These are phyloP conservation scores for Colletotrichum coccodes DNA, from an alignment of 2,329 filamentous ascomycete species.

Conservation along the genomic window DNA sequence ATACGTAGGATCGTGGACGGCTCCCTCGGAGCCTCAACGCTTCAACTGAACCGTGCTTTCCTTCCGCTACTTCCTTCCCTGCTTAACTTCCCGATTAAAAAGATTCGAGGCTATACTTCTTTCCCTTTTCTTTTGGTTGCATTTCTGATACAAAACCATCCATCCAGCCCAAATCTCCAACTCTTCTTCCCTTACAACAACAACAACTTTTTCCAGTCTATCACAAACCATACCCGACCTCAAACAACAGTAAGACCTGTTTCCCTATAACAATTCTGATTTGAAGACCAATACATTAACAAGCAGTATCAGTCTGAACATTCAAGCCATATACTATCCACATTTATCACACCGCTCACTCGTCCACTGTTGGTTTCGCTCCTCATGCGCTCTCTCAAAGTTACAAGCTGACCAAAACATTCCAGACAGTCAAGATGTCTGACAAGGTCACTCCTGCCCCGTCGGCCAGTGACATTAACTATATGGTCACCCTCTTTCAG, in stretches of 20 bases:
- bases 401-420: neutral
- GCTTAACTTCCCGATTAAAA: too few relatives aligned
- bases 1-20: neutral
- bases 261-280: fast-evolving
- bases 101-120: neutral
- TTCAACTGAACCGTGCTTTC: neutral
- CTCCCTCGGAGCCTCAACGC: neutral
- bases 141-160: neutral
- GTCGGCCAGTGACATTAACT: constrained; percentile 51
- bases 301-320: neutral
- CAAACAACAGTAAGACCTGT: neutral
- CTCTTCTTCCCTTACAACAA: neutral
- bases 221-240: neutral
- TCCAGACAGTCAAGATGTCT: constrained; percentile 39
- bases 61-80: neutral
- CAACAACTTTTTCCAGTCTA: too few relatives aligned
- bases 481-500: constrained; percentile 57
- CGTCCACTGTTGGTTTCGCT: neutral
- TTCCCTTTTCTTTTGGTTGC: neutral
- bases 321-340: fast-evolving
- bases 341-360: neutral
- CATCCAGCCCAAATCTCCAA: too few relatives aligned
- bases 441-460: constrained; percentile 43
- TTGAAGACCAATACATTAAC: neutral
- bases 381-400: neutral